Evolutionary conservation across 331 rosid genomes (phyloP), one percentile per base, ranked within the genome.

Genomic region (Rhamnella rubrinervis): DNA sequence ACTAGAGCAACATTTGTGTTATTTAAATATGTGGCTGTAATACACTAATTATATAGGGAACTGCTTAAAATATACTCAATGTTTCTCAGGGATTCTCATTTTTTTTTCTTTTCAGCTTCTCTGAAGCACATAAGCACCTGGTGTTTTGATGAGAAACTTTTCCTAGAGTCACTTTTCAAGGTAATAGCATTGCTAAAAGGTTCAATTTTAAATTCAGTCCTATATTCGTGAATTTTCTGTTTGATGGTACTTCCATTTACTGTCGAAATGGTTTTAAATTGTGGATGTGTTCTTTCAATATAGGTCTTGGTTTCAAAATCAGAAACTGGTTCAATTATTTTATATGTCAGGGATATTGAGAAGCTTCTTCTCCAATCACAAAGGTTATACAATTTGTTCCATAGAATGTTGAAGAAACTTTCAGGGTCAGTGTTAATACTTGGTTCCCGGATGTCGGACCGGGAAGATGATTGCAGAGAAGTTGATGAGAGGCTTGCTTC

Each of bases 91-190:
- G 53, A 61, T 71, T 61, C 62, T 25, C 38, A 23, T 49, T 38
- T 40, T 2, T 2, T 31, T 31, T 31, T 4, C 5, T 38, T 77
- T 83, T 71, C 89, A 93, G 97, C 77, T 78, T 66, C 88, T 62
- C 62, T 77, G 63, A 84, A 85, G 81, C 91, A 82, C 52, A 26
- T 85, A n/a, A 81, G 81, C 66, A 83, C 77, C 81, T 84, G 93
- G 92, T 84, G 92, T 76, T 87, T 91, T 72, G 96, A 93, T 76
- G 98, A 91, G 78, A 93, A 77, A 72, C 88, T 87, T 67, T 88
- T 93, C 21, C 77, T 91, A 51, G 95, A 80, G 76, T 87, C 96
- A 20, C 96, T 93, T 66, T 85, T 88, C 87, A 88, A 89, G 97
- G 98, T 93, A 86, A 78, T 75, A 63, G 73, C 59, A 59, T 66